phyloP scores from a whole-genome alignment of 371 early-diverging fungal genomes.

The Apophysomyces variabilis region DNA sequence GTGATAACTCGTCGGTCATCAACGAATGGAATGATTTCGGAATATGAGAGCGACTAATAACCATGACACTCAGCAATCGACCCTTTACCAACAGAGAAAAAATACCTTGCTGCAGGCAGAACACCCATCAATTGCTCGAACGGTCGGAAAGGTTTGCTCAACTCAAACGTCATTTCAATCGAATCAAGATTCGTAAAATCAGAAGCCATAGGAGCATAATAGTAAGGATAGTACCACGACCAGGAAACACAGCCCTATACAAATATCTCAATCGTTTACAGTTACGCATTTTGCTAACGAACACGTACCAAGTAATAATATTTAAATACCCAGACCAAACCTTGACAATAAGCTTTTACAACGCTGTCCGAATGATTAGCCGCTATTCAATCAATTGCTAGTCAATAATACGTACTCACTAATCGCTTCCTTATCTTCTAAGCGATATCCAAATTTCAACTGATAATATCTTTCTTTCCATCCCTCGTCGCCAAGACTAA shows the following conservation, averaged over 20 bases:
- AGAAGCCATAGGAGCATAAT: conserved; percentile 97
- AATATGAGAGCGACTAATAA: conserved; percentile 73
- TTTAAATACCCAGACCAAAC: conserved; percentile 97
- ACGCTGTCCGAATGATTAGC: conserved; percentile 49
- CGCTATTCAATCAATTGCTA: neutral
- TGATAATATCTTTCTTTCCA: conserved; percentile 92
- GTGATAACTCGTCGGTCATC: conserved; percentile 86
- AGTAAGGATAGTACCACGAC: conserved; percentile 99
- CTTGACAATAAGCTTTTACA: conserved; percentile 92
- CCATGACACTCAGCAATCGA: neutral
- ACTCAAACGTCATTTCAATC: conserved; percentile 75
- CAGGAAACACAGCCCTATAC: conserved; percentile 86
- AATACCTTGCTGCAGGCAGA: conserved; percentile 83
- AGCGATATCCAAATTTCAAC: conserved; percentile 79
- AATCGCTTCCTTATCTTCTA: conserved; percentile 65
- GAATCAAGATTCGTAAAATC: conserved; percentile 86
- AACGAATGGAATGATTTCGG: conserved; percentile 80
- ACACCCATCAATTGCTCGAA: conserved; percentile 99
- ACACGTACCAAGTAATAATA: conserved; percentile 89
- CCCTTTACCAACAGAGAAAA: too few species aligned
- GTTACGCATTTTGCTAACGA: neutral
- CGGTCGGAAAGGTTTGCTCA: conserved; percentile 89
- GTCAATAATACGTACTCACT: conserved; percentile 46
- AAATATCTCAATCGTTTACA: neutral
- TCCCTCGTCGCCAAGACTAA: conserved; percentile 58